Evolutionary conservation across 192 early-diverging fungal species (phyloP).

Genomic region (Allomyces arbusculus): DNA sequence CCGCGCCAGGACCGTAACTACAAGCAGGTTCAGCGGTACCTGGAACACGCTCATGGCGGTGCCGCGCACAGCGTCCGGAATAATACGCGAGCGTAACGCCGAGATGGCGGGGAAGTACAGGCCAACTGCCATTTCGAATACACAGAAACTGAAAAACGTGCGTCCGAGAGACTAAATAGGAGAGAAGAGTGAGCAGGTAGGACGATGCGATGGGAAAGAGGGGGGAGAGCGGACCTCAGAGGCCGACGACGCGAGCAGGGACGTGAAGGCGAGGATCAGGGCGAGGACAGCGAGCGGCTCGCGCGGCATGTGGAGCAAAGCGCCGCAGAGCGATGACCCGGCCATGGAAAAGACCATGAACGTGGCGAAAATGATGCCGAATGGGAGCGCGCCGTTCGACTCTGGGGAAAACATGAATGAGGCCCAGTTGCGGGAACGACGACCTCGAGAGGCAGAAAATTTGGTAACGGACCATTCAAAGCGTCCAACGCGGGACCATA

Average conservation of each 20-base stretch:
- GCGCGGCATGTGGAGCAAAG: conserved; percentile 3
- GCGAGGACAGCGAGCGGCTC: conserved; percentile 7
- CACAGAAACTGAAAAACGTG: conserved; percentile 16
- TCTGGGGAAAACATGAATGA: background rate
- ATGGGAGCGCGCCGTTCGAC: conserved; percentile 11
- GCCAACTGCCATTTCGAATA: conserved; percentile 22
- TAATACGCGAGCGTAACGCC: conserved; percentile 10
- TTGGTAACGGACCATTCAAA: background rate
- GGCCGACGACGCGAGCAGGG: conserved; percentile 5
- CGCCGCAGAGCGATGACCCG: conserved; percentile 16
- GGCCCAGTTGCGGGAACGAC: too few relatives aligned
- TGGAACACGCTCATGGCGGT: conserved; percentile 30
- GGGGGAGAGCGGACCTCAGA: too few relatives aligned
- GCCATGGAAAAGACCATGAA: conserved; percentile 32
- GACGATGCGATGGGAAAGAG: too few relatives aligned
- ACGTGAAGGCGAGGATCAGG: conserved; percentile 7
- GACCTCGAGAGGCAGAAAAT: background rate
- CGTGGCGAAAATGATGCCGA: conserved; percentile 21
- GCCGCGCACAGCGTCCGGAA: conserved; percentile 22
- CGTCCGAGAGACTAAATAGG: background rate
- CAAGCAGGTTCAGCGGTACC: conserved; percentile 27
- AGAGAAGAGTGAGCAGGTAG: too few relatives aligned
- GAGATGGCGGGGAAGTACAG: conserved; percentile 26
- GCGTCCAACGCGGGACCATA: conserved; percentile 17
- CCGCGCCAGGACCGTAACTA: conserved; percentile 11